These are phyloP conservation scores for Aspergillus persii DNA, from an alignment of 2,329 filamentous ascomycete species.

Conservation along the genomic window DNA sequence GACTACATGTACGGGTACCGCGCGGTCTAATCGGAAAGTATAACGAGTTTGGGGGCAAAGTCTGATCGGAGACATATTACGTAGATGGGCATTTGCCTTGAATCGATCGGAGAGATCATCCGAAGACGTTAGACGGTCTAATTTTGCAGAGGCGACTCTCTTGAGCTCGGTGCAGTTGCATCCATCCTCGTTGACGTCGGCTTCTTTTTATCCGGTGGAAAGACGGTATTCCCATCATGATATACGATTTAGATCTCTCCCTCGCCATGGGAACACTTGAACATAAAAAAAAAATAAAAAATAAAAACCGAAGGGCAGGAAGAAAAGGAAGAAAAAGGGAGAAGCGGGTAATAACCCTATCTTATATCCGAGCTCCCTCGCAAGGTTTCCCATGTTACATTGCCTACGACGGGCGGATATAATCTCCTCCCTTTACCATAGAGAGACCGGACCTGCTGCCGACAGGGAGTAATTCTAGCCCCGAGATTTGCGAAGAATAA, in stretches of 20 bases:
- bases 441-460: neutral
- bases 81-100: constrained; percentile 2
- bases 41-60: neutral
- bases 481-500: neutral
- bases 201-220: too few relatives aligned
- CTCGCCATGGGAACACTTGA: neutral
- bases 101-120: neutral
- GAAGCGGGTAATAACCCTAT: neutral
- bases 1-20: constrained; percentile 4
- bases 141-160: too few relatives aligned
- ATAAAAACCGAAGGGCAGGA: neutral
- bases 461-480: neutral
- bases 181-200: neutral
- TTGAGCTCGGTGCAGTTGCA: neutral
- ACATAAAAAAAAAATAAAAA: neutral
- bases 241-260: neutral
- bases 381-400: neutral
- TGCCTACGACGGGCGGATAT: neutral
- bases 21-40: constrained; percentile 1
- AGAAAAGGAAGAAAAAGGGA: neutral
- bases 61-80: constrained; percentile 4
- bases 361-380: neutral
- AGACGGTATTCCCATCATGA: neutral
- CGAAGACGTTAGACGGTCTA: neutral
- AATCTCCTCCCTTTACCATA: neutral